Base-by-base conservation (phyloP, 148 eudicot genomes). In the Mesembryanthemum crystallinum region DNA sequence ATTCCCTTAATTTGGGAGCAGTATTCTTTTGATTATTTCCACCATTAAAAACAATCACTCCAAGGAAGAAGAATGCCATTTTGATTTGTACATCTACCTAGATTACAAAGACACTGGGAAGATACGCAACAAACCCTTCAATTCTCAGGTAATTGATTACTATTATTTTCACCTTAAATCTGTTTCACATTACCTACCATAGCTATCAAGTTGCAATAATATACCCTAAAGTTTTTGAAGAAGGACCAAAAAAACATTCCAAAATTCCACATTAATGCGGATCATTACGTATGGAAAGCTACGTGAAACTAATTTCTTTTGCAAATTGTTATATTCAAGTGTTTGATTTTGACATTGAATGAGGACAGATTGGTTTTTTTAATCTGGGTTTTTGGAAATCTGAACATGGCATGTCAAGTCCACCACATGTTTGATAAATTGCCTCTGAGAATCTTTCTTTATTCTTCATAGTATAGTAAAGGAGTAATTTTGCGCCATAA, bases 301-400 rank as follows among this genome's bases (percentile, higher is more conserved):
- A 69, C 57, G 58, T 47, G 57, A 47, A 45, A 69, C 57, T 69
- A 69, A 69, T 45, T 69, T 7, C 37, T 69, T 45, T 52, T 21
- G 35, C 57, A 45, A 69, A 21, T 69, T 69, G 58, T n/a, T 69
- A 27, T 69, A 17, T 43, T 15, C 23, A 68, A 69, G 37, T 69
- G 15, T 47, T 69, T 27, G 51, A 45, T 37, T 24, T 15, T 47
- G 55, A 12, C 49, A 67, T 64, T 23, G 61, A 1, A 20, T 68
- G 33, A 8, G 7, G 7, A 47, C 3, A 25, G 12, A 47, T 35
- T 11, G 4, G 21, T 73, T 30, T 24, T 63, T 27, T 3, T 8
- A 59, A 39, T 12, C 15, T 8, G 29, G 37, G 35, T 1, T 39
- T 73, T 60, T 54, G n/a, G 12, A 25, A 15, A 33, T 24, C 5